Evolutionary conservation across 345 rosid species (phyloP).

Genomic region (Brassica napus): DNA sequence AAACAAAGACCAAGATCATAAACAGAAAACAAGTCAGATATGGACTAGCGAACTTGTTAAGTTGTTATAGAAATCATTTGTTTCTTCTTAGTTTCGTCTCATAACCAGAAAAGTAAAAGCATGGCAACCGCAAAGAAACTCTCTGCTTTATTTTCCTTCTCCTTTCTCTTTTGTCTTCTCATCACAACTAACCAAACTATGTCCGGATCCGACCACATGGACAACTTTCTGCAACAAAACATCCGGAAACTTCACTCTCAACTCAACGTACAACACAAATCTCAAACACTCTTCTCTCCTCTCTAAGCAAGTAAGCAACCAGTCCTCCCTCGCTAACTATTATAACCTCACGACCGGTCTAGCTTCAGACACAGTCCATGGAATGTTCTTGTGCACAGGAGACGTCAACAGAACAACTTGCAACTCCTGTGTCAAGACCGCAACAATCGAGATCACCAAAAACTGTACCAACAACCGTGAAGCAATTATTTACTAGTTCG

Average conservation of each 20-base stretch:
- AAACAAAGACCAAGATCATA: background rate
- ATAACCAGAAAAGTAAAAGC: background rate
- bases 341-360: conserved; percentile 26
- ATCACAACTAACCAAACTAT: conserved; percentile 4
- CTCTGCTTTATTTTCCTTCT: background rate
- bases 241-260: conserved; percentile 9
- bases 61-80: background rate
- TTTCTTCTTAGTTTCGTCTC: background rate
- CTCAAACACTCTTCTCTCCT: conserved; percentile 29
- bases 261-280: conserved; percentile 24
- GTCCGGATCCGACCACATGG: conserved; percentile 15
- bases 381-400: conserved; percentile 46
- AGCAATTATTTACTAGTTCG: conserved; percentile 40
- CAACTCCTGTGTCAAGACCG: conserved; percentile 35
- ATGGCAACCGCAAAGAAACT: conserved; percentile 19
- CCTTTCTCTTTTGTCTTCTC: conserved; percentile 8
- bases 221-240: conserved; percentile 17
- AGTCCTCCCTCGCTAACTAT: conserved; percentile 18
- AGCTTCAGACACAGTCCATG: conserved; percentile 30
- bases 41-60: background rate
- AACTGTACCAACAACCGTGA: conserved; percentile 33
- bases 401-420: conserved; percentile 35
- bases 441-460: background rate
- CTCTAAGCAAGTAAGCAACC: conserved; percentile 1
- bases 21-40: background rate